These are phyloP conservation scores for Fusarium palustre DNA, from an alignment of 2,329 filamentous ascomycete species.

Conservation along the genomic window DNA sequence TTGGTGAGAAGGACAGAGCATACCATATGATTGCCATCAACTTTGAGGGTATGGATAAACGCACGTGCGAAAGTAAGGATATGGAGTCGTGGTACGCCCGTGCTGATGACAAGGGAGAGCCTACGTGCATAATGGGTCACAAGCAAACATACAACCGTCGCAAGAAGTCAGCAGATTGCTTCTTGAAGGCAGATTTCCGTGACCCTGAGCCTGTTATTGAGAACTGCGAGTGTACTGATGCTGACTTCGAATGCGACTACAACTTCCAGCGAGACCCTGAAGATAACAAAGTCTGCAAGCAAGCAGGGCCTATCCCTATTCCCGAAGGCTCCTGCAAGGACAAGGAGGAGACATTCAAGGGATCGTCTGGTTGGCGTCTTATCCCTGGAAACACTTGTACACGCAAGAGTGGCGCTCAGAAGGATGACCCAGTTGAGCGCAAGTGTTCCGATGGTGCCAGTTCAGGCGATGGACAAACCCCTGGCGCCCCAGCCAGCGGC, in stretches of 20 bases:
- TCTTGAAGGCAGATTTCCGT: slow-evolving; percentile 86
- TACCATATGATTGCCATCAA: slow-evolving; percentile 81
- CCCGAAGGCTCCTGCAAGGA: slow-evolving; percentile 80
- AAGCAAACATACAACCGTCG: slow-evolving; percentile 87
- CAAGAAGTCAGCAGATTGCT: slow-evolving; percentile 89
- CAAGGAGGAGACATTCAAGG: slow-evolving; percentile 79
- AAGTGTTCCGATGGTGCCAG: slow-evolving; percentile 75
- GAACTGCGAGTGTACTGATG: slow-evolving; percentile 82
- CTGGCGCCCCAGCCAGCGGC: slow-evolving; percentile 70
- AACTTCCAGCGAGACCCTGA: slow-evolving; percentile 78
- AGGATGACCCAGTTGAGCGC: slow-evolving; percentile 78
- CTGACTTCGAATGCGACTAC: slow-evolving; percentile 96
- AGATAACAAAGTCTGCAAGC: slow-evolving; percentile 76
- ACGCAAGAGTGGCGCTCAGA: slow-evolving; percentile 68
- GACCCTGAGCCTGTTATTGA: slow-evolving; percentile 77
- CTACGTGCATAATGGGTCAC: slow-evolving; percentile 95
- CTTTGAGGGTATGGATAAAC: slow-evolving; percentile 83
- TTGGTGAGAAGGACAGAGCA: slow-evolving; percentile 69
- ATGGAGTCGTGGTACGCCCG: slow-evolving; percentile 92
- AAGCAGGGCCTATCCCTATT: slow-evolving; percentile 69
- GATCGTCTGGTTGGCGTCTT: slow-evolving; percentile 89
- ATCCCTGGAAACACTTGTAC: slow-evolving; percentile 87
- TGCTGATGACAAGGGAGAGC: slow-evolving; percentile 80
- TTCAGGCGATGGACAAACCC: slow-evolving; percentile 49
- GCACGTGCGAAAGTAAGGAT: slow-evolving; percentile 80